Evolutionary conservation across 768 basidiomycete species (phyloP), one percentile per base, ranked within the genome.

Genomic region (Naganishia friedmannii): DNA sequence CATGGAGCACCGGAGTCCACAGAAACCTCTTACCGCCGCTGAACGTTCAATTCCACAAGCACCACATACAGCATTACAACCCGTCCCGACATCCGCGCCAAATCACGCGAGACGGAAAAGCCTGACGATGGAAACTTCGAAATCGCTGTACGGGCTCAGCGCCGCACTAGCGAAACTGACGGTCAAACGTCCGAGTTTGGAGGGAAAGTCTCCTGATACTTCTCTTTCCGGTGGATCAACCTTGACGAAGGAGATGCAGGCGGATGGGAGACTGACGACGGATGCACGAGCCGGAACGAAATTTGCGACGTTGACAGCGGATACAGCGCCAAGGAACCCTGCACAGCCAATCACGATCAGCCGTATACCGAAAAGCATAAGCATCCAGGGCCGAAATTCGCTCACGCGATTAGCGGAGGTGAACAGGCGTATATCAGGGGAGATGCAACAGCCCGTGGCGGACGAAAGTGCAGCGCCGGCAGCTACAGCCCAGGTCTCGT

Each of bases 81-180:
- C 39, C 6, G 37, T 39, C 4, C 21, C 58, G 3, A n/a, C 45
- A 15, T 48, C 45, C 34, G 23, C 29, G 23, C 28, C 29, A 13
- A 51, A 28, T 9, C 46, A 66, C 34, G 53, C 46, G 19, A 46
- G 65, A 10, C 46, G 65, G 65, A 51, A 66, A 28, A 66, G 65
- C 48, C 39, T 66, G 65, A 51, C 46, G 28, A 65, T 42, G 37
- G 69, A 70, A 34, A 65, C 69, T 5, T 63, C 58, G 8, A 63
- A 65, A 65, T 57, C 54, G 15, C 67, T 72, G 12, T 66, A 68
- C 37, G 66, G 67, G 4, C 48, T 72, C 19, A 65, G 58, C 39
- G 71, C 71, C 7, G 71, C 71, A 1, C 32, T 72, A n/a, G 71
- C 71, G 17, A 72, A 72, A 46, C 65, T 72, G 19, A 67, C 63